A percentile compares a stretch with the other conserved stretches of the same genome.
phyloP scores from a whole-genome alignment of 164 flowering plant genomes.

The Aristolochia californica region DNA sequence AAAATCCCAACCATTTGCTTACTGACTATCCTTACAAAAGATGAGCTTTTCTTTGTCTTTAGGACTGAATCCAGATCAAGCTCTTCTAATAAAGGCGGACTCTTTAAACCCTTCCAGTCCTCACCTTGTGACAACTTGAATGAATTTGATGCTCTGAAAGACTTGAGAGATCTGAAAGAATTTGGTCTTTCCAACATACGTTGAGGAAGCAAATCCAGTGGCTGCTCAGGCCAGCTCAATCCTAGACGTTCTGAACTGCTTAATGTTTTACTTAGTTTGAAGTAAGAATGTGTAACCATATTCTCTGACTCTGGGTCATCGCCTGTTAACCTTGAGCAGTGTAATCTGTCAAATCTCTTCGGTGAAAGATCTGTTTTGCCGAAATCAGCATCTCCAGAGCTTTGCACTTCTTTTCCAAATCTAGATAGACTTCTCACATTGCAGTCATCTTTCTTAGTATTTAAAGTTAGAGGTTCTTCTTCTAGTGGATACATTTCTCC shows the following conservation, averaged over 20 bases:
- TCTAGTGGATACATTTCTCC: slow-evolving; percentile 54
- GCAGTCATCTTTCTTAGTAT: slow-evolving; percentile 12
- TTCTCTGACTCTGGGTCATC: slow-evolving; percentile 18
- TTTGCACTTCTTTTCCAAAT: slow-evolving; percentile 12
- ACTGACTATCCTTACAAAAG: slow-evolving; percentile 78
- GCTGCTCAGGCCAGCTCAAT: slow-evolving; percentile 90
- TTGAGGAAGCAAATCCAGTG: slow-evolving; percentile 50
- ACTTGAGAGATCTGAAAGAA: slow-evolving; percentile 44
- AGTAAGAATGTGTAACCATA: slow-evolving; percentile 10
- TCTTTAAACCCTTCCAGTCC: slow-evolving; percentile 23
- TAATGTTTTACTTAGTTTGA: slow-evolving; percentile 36
- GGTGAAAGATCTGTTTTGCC: slow-evolving; percentile 33
- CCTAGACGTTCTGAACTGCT: slow-evolving; percentile 78
- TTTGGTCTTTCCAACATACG: slow-evolving; percentile 43
- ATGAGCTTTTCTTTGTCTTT: slow-evolving; percentile 47
- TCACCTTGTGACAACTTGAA: slow-evolving; percentile 37
- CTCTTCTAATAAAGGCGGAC: slow-evolving; percentile 33
- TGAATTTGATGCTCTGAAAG: slow-evolving; percentile 52
- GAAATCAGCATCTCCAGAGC: slow-evolving; percentile 12
- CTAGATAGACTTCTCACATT: slow-evolving; percentile 18
- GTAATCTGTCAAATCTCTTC: slow-evolving; percentile 44
- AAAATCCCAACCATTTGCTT: slow-evolving; percentile 98
- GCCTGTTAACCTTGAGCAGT: slow-evolving; percentile 29
- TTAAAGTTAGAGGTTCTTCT: slow-evolving; percentile 28
- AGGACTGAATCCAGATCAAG: slow-evolving; percentile 58